Evolutionary conservation across 2,329 filamentous ascomycete species (phyloP), one percentile per base, ranked within the genome.

Genomic region (Fusarium armeniacum): DNA sequence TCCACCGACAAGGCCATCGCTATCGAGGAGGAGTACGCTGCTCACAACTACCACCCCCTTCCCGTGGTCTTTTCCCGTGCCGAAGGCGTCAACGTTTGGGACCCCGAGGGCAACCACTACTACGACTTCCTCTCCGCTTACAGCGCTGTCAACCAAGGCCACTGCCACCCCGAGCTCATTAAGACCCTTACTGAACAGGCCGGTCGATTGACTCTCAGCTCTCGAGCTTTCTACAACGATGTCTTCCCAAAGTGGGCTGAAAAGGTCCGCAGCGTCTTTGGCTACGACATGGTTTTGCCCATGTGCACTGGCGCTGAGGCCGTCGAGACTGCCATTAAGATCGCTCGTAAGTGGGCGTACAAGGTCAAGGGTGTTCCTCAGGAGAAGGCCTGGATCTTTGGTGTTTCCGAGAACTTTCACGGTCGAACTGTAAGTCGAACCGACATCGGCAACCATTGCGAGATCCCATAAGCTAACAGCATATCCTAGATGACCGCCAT

Each of bases 101-200:
- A 99, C 78, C 96, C 96, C 20, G 96, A 99, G 84, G 94, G 93
- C 77, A 92, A 90, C 75, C 91, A 97, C 80, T 98, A 99, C 82
- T 90, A 98, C 76, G 96, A 99, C 83, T 99, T 98, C 83, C 89
- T 99, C 72, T 98, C 95, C 47, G 96, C 96, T 71, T 99, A 99
- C 62, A 71, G 69, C 40, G 69, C 69, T 52, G 62, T 67, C 33
- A 71, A 71, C 38, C 69, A 72, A 51, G 69, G 69, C 9, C 69
- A 71, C 41, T 72, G 69, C 43, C 86, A 99, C 83, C 96, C 96
- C 7, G 94, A 97, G 83, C 90, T 98, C 60, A 90, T 99, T 78
- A 94, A 95, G 81, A 92, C 94, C 16, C 85, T 99, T 65, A 90
- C 89, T 38, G 93, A 97, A 72, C 96, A 99, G 83, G 96, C 96